Evolutionary conservation across 495 filamentous ascomycete genomes (phyloP).

Genomic region (Hypoxylon lenormandii): DNA sequence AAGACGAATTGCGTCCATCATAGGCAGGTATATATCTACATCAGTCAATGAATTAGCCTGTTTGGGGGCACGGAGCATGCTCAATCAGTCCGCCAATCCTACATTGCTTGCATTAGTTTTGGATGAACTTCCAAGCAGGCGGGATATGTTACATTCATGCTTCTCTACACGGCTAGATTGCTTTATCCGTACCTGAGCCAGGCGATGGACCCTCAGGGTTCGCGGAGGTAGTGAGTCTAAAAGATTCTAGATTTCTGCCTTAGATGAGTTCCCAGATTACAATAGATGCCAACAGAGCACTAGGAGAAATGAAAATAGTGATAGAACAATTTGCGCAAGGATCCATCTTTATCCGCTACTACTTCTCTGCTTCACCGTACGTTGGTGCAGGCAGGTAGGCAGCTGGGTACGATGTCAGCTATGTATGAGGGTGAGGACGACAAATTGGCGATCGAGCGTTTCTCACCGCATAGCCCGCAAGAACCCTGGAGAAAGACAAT

Average conservation of each 20-base stretch:
- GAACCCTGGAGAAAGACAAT: too few relatives aligned
- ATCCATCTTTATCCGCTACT: too few relatives aligned
- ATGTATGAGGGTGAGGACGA: too few relatives aligned
- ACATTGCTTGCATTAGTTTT: constrained; percentile 11
- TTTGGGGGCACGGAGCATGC: constrained; percentile 8
- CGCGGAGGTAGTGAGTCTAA: not conserved
- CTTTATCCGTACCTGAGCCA: not conserved
- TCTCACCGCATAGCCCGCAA: too few relatives aligned
- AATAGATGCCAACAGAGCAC: too few relatives aligned
- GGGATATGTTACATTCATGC: constrained; percentile 24
- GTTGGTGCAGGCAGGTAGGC: too few relatives aligned
- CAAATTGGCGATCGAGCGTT: too few relatives aligned
- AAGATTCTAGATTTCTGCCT: not conserved
- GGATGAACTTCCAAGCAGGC: constrained; percentile 19
- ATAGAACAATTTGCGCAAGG: too few relatives aligned
- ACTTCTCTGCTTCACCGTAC: too few relatives aligned
- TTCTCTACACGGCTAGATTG: constrained; percentile 16
- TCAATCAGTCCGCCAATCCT: constrained; percentile 5
- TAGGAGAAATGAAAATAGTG: too few relatives aligned
- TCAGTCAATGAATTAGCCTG: constrained; percentile 23
- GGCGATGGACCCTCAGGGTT: not conserved
- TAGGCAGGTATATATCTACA: not conserved
- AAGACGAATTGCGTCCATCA: constrained; percentile 17
- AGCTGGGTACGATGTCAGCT: too few relatives aligned
- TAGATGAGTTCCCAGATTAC: not conserved